phyloP scores from a whole-genome alignment of 805 yeast species.

The Maudiozyma pseudohumilis region DNA sequence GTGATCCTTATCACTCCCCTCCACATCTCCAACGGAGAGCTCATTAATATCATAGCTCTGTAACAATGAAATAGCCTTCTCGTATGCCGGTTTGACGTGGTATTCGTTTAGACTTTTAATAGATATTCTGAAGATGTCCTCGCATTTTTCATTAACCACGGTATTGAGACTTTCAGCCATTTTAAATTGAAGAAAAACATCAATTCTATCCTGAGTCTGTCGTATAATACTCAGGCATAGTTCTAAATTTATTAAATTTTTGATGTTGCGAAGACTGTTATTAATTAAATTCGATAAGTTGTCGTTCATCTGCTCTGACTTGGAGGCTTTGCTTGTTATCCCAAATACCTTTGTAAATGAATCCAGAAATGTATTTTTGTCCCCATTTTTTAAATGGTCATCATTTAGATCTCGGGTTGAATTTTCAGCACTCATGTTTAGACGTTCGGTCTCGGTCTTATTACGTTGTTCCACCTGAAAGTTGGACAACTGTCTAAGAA shows the following conservation, averaged over 20 bases:
- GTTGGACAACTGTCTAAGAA: slow-evolving; percentile 18
- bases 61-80: slow-evolving; percentile 62
- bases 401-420: background rate
- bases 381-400: slow-evolving; percentile 19
- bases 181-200: slow-evolving; percentile 43
- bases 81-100: slow-evolving; percentile 83
- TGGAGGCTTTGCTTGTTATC: slow-evolving; percentile 24
- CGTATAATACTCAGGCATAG: slow-evolving; percentile 63
- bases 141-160: slow-evolving; percentile 28
- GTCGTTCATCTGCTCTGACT: slow-evolving; percentile 38
- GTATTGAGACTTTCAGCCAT: slow-evolving; percentile 19
- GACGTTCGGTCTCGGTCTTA: slow-evolving; percentile 5
- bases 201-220: slow-evolving; percentile 54
- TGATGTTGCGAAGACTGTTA: slow-evolving; percentile 65
- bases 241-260: slow-evolving; percentile 70
- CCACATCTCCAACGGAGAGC: slow-evolving; percentile 4
- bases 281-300: slow-evolving; percentile 75
- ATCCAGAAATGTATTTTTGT: slow-evolving; percentile 48
- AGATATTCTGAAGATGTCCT: slow-evolving; percentile 59
- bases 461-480: slow-evolving; percentile 28
- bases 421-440: slow-evolving; percentile 3
- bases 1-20: slow-evolving; percentile 16
- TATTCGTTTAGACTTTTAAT: slow-evolving; percentile 51
- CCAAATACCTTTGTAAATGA: slow-evolving; percentile 57
- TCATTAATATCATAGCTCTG: slow-evolving; percentile 57